phyloP scores from a whole-genome alignment of 2,329 filamentous ascomycete genomes.

The Phyllosticta paracitricarpa region DNA sequence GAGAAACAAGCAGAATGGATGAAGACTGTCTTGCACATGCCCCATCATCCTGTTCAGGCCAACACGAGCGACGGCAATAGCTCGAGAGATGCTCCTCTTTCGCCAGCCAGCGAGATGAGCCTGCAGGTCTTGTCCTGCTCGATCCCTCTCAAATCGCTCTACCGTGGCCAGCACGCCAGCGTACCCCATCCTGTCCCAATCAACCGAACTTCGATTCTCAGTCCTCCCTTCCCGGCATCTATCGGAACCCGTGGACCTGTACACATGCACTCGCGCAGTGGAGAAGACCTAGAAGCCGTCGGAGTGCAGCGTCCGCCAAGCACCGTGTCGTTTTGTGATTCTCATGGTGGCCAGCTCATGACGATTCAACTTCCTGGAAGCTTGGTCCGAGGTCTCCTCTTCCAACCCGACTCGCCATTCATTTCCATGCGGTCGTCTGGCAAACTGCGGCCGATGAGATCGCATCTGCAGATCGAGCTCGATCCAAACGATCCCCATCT shows the following conservation, averaged over 20 bases:
- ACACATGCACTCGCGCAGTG: conserved; percentile 64
- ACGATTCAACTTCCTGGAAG: conserved; percentile 59
- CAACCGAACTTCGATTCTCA: not conserved
- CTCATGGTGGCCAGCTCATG: not conserved
- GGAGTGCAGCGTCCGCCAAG: conserved; percentile 48
- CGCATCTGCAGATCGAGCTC: conserved; percentile 22
- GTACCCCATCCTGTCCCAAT: conserved; percentile 27
- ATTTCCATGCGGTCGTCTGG: conserved; percentile 45
- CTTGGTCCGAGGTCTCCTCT: conserved; percentile 74
- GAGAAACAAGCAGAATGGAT: conserved; percentile 1
- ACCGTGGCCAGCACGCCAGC: conserved; percentile 28
- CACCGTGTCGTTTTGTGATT: not conserved
- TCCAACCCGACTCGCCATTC: conserved; percentile 73
- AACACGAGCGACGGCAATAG: conserved; percentile 21
- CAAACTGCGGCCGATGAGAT: conserved; percentile 20
- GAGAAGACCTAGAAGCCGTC: conserved; percentile 76
- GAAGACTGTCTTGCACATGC: conserved; percentile 24
- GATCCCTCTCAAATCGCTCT: conserved; percentile 35
- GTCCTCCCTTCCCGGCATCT: not conserved
- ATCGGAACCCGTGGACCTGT: not conserved
- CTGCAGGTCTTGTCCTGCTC: conserved; percentile 51
- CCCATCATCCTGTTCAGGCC: conserved; percentile 27
- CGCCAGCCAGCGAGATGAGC: conserved; percentile 41
- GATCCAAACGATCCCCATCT: conserved; percentile 14
- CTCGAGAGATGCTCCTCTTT: conserved; percentile 27